Conservation (phyloP, 2,329 filamentous ascomycete species). For the Cladosporium sp. region DNA sequence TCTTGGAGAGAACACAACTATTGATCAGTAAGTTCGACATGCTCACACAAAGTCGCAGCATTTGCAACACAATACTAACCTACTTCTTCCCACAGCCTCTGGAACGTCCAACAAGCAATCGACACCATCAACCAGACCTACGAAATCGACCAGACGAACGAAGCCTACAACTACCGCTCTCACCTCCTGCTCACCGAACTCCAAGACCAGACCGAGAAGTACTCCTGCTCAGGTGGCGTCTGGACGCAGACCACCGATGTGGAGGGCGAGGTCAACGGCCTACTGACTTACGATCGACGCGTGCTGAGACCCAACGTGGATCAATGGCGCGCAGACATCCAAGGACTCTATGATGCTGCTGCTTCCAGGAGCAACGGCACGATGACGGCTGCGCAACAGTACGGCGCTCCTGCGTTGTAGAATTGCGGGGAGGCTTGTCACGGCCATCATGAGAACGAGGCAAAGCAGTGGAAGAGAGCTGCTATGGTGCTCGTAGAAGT, state of each 20-base stretch:
- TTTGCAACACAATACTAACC: constrained; percentile 36
- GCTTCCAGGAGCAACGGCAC: constrained; percentile 19
- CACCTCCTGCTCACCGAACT: constrained; percentile 49
- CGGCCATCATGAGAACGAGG: no score
- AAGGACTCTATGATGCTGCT: constrained; percentile 55
- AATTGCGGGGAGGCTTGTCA: background rate
- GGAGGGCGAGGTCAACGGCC: constrained; percentile 69
- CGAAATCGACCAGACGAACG: constrained; percentile 56
- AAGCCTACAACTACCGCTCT: constrained; percentile 64
- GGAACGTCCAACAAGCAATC: constrained; percentile 60
- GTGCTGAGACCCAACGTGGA: constrained; percentile 22
- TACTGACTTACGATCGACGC: constrained; percentile 48
- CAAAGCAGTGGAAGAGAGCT: no score
- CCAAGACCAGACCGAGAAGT: constrained; percentile 48
- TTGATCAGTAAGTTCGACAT: constrained; percentile 41
- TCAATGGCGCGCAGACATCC: constrained; percentile 60
- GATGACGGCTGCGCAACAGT: background rate
- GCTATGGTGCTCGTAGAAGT: no score
- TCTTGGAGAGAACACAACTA: constrained; percentile 61
- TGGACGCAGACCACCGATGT: constrained; percentile 74
- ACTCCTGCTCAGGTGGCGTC: constrained; percentile 62
- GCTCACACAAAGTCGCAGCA: background rate
- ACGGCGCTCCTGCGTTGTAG: background rate
- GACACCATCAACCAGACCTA: constrained; percentile 62
- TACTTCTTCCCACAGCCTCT: constrained; percentile 44